These are phyloP conservation scores for Suhomyces faveliae DNA, from an alignment of 805 yeast species.

Conservation along the genomic window DNA sequence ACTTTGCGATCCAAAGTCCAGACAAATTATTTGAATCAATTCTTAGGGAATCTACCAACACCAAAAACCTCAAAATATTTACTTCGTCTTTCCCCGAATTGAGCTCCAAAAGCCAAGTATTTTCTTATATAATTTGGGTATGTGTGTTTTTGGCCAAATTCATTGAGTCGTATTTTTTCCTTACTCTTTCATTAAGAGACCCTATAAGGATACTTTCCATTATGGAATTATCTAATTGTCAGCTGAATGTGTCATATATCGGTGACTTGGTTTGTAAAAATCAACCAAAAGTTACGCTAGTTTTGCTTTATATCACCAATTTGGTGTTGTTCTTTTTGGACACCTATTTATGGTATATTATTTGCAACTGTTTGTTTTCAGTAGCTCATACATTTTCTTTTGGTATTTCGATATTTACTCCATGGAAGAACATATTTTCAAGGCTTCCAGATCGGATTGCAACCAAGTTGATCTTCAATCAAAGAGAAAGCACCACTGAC, in stretches of 20 bases:
- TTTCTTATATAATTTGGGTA: conserved; percentile 30
- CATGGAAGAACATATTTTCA: conserved; percentile 37
- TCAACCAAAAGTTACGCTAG: conserved; percentile 27
- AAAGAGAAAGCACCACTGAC: conserved; percentile 9
- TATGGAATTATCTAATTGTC: conserved; percentile 27
- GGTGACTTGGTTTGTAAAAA: conserved; percentile 24
- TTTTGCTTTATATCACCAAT: conserved; percentile 25
- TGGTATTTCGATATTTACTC: conserved; percentile 36
- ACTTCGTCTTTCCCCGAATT: conserved; percentile 26
- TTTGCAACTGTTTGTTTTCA: conserved; percentile 36
- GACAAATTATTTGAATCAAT: conserved; percentile 17
- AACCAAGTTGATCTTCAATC: conserved; percentile 22
- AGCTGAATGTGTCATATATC: conserved; percentile 23
- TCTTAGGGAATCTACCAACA: conserved; percentile 7
- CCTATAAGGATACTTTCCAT: conserved; percentile 29
- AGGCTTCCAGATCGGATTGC: conserved; percentile 36
- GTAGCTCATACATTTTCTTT: conserved; percentile 29
- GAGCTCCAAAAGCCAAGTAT: conserved; percentile 18
- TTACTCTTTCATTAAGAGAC: conserved; percentile 35
- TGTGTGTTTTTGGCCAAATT: conserved; percentile 34
- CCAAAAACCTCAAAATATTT: conserved; percentile 14
- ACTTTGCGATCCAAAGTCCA: conserved; percentile 30
- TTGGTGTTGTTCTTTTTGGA: conserved; percentile 37
- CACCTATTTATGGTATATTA: conserved; percentile 41
- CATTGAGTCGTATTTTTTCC: conserved; percentile 35